Base-by-base conservation (phyloP, 331 rosid genomes). In the Quercus tomentella region DNA sequence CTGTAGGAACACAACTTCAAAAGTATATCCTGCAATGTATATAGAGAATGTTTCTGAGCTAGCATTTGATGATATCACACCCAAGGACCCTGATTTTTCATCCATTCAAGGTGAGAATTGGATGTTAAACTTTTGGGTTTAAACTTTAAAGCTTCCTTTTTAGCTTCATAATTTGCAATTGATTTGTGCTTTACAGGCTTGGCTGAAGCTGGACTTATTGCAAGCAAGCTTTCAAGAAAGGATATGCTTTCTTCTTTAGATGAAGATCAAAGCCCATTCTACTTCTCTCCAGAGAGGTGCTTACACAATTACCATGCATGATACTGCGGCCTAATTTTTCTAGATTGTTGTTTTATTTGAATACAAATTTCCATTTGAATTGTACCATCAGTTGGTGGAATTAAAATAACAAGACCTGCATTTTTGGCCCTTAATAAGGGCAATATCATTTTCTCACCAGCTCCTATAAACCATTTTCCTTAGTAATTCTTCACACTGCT, bases 201-300 rank as follows among this genome's bases (percentile, higher is more conserved):
- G 91, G 99, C 99, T 70, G 99, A 96, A 89, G 97, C 98, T 62
- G 99, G 98, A 81, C 94, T 96, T 77, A 92, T 96, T 54, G 93
- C 90, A 77, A 96, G 99, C 89, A 96, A 82, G 89, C 98, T 96
- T 79, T 96, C 99, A 68, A 88, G 91, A 80, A 54, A 57, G 69
- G 99, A 96, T 85, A 80, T 81, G 85, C 86, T 78, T 75, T 86
- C 91, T 71, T 82, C 97, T 20, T 73, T 79, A 17, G 93, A 85
- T 71, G 97, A 93, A 80, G 89, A 89, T 51, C 81, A 88, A 62
- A 69, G 82, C 81, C 89, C 94, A 28, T 85, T 82, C 77, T 81
- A 81, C 89, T 96, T 96, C 85, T 90, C 86, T 52, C 97, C 99
- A 65, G 92, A 84, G 88, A 90, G 98, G 99, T 92, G 67, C 49